Conservation (phyloP, 192 early-diverging fungal genomes). For the Entomortierella chlamydospora region DNA sequence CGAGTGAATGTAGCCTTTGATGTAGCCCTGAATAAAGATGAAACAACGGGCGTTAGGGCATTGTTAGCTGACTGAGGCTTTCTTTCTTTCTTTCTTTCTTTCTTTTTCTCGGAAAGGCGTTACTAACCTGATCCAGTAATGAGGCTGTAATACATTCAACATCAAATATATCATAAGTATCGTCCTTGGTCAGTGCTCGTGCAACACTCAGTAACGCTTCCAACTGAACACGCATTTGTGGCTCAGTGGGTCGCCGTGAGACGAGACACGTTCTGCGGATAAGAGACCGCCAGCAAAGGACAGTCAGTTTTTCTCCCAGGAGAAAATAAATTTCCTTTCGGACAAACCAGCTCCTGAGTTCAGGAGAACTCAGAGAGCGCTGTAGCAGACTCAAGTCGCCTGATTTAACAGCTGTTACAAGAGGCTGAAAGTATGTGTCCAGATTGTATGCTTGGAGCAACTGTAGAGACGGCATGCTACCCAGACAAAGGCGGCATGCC, state of each 20-base stretch:
- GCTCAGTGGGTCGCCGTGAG: neutral
- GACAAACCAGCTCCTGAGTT: slow-evolving; percentile 41
- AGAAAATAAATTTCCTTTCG: slow-evolving; percentile 54
- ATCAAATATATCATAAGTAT: slow-evolving; percentile 42
- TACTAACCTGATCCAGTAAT: slow-evolving; percentile 59
- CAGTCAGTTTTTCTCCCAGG: slow-evolving; percentile 53
- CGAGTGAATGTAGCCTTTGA: slow-evolving; percentile 62
- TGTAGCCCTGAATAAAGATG: slow-evolving; percentile 62
- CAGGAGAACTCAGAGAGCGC: slow-evolving; percentile 17
- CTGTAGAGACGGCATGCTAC: slow-evolving; percentile 36
- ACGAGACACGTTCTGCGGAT: slow-evolving; percentile 51
- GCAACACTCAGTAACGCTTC: slow-evolving; percentile 38
- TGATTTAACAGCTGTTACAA: slow-evolving; percentile 36
- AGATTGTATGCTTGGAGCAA: slow-evolving; percentile 54
- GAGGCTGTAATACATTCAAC: slow-evolving; percentile 57
- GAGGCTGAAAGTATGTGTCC: slow-evolving; percentile 17
- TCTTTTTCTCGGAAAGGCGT: too few species aligned
- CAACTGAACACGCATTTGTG: slow-evolving; percentile 31
- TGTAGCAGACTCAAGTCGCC: slow-evolving; percentile 49
- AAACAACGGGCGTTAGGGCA: too few species aligned
- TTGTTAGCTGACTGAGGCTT: too few species aligned
- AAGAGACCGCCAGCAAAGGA: slow-evolving; percentile 59
- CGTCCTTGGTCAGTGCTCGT: slow-evolving; percentile 28
- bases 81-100: too few species aligned
- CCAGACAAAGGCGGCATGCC: slow-evolving; percentile 57